Evolutionary conservation across 306 rosid genomes (phyloP).

Genomic region (Cajanus cajan): DNA sequence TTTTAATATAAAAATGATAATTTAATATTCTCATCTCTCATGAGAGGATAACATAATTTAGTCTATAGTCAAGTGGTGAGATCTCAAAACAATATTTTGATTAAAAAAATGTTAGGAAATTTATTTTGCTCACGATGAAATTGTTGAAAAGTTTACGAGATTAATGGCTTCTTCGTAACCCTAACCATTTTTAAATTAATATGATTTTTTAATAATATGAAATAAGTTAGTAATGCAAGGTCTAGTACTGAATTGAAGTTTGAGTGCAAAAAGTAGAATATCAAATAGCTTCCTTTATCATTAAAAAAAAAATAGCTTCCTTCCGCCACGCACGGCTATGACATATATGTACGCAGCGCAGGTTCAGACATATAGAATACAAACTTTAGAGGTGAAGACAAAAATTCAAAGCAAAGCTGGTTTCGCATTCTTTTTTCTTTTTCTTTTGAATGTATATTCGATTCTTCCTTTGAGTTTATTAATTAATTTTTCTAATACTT

Average conservation of each 20-base stretch:
- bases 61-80: too few relatives aligned
- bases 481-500: neutral
- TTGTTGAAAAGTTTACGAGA: neutral
- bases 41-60: too few relatives aligned
- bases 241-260: neutral
- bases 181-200: neutral
- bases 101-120: too few relatives aligned
- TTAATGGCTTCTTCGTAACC: neutral
- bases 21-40: too few relatives aligned
- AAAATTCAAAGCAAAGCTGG: neutral
- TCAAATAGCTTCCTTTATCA: too few relatives aligned
- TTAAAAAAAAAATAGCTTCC: neutral
- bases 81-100: too few relatives aligned
- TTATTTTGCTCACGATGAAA: neutral
- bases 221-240: neutral
- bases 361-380: slow-evolving; percentile 1
- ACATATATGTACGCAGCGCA: neutral
- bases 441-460: neutral
- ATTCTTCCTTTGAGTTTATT: neutral
- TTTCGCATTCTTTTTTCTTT: neutral
- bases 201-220: neutral
- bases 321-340: neutral
- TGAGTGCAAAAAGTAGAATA: neutral
- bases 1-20: too few relatives aligned
- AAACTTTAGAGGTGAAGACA: neutral